Base-by-base conservation (phyloP, 2,329 filamentous ascomycete species). In the Exutisphaerella laricina region DNA sequence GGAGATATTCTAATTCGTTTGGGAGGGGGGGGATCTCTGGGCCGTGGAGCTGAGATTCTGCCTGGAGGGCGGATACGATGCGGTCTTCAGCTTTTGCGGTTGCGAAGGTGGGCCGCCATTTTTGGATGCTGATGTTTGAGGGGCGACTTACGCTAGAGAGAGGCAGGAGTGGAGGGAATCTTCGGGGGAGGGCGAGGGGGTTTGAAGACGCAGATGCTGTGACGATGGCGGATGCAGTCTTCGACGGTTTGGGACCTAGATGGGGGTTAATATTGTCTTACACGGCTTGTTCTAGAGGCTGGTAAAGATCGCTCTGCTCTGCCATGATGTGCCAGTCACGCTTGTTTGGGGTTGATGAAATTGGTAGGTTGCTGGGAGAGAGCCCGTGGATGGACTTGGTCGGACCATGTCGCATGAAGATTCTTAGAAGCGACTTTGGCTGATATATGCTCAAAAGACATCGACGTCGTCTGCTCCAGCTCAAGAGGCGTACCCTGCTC, bases 111-210 rank as follows among this genome's bases (percentile, higher is more conserved):
- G 50, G 34, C 13, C 45, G 44, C 49, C 49, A 52, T 21, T 50
- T 50, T 32, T 52, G 49, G 26, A 52, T 52, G 36, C 50, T 52
- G 41, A 41, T 45, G 39, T 52, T 52, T 12, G 49, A 52, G 13
- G 49, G 49, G 47, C 47, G 42, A 48, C 43, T 21, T 46, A 47
- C 8, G 49, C 49, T 23, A 52, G 41, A 8, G 37, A 14, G 18
- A 52, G 39, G 23, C 41, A 48, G 29, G 43, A 30, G 23, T 33
- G 32, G 4, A 52, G 39, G 41, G 43, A 17, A 3, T 40, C 16
- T 23, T 17, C 13, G n/a, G 46, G 43, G 16, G 50, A 32, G 20
- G n/a, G n/a, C 43, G 47, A 14, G 43, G 20, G 22, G 37, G 25
- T 31, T 46, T 50, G 39, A 36, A 50, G 39, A 42, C 28, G 32